A percentile compares a stretch with the other conserved stretches of the same genome.
phyloP scores from a whole-genome alignment of 495 filamentous ascomycete genomes.

The Penicillium pulvis region DNA sequence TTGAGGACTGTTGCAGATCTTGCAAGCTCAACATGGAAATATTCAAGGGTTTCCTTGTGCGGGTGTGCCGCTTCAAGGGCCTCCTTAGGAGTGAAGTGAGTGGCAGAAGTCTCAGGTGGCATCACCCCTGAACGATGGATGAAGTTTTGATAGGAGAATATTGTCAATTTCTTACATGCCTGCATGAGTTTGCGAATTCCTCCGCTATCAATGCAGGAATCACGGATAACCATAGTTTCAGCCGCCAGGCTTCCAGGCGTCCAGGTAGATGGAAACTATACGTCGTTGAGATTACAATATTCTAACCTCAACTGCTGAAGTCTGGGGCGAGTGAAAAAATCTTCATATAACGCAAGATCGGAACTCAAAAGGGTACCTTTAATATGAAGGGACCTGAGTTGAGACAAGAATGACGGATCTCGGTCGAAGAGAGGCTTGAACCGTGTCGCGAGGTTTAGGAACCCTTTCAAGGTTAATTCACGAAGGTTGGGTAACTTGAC shows the following conservation, averaged over 20 bases:
- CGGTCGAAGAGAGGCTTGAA: conserved; percentile 17
- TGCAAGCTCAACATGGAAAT: conserved; percentile 18
- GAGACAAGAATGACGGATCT: conserved; percentile 22
- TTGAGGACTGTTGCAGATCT: conserved; percentile 2
- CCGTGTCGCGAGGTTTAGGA: conserved; percentile 8
- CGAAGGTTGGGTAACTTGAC: conserved; percentile 27
- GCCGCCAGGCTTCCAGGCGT: conserved; percentile 8
- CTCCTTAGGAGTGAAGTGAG: conserved; percentile 22
- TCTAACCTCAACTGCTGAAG: conserved; percentile 12
- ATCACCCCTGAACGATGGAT: not conserved
- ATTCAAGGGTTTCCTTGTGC: conserved; percentile 26
- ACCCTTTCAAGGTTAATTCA: conserved; percentile 13
- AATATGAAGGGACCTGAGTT: conserved; percentile 14
- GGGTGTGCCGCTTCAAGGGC: conserved; percentile 17
- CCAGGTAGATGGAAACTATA: conserved; percentile 21
- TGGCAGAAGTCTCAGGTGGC: not conserved
- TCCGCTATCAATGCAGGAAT: conserved; percentile 19
- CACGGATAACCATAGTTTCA: conserved; percentile 9
- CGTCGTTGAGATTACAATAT: conserved; percentile 15
- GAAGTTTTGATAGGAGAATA: conserved; percentile 21
- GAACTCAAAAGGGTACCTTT: not conserved
- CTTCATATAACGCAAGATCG: conserved; percentile 12
- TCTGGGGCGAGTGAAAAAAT: conserved; percentile 18
- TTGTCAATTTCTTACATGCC: conserved; percentile 25
- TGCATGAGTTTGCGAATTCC: conserved; percentile 17